Conservation (phyloP, 768 basidiomycete genomes). For the Boletus rufocinnamomeus region DNA sequence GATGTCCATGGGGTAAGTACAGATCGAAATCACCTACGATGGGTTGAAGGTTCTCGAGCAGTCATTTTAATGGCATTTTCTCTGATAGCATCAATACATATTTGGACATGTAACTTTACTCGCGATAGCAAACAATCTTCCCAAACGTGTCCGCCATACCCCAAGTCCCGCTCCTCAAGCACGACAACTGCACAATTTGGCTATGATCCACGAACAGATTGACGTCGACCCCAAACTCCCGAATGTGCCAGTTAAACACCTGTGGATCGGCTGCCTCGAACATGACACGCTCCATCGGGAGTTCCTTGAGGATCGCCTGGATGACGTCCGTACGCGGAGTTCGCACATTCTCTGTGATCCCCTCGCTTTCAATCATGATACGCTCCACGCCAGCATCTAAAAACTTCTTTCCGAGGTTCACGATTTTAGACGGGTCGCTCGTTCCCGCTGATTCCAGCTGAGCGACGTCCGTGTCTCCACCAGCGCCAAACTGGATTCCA, state of each 20-base stretch:
- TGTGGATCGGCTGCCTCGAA: constrained; percentile 49
- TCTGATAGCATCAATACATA: neutral
- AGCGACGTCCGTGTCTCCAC: constrained; percentile 41
- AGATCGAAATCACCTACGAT: too few relatives aligned
- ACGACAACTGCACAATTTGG: constrained; percentile 47
- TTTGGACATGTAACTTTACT: constrained; percentile 4
- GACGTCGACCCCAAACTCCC: constrained; percentile 44
- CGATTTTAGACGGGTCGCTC: constrained; percentile 24
- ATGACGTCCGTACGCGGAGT: constrained; percentile 46
- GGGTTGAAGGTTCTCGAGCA: too few relatives aligned
- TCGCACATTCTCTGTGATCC: constrained; percentile 49
- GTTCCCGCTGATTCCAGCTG: constrained; percentile 43
- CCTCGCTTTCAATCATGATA: constrained; percentile 50
- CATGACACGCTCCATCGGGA: constrained; percentile 47
- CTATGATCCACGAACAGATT: constrained; percentile 49
- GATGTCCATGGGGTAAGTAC: too few relatives aligned
- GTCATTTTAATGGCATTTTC: neutral
- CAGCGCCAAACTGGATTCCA: constrained; percentile 49
- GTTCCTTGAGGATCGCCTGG: constrained; percentile 40
- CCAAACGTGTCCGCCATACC: constrained; percentile 46
- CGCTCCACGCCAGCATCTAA: constrained; percentile 46
- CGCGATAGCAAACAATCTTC: constrained; percentile 44
- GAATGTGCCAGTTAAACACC: constrained; percentile 47
- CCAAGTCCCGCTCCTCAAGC: constrained; percentile 47
- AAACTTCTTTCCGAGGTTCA: constrained; percentile 42